Conservation (phyloP, 768 basidiomycete genomes). For the Postia placenta region DNA sequence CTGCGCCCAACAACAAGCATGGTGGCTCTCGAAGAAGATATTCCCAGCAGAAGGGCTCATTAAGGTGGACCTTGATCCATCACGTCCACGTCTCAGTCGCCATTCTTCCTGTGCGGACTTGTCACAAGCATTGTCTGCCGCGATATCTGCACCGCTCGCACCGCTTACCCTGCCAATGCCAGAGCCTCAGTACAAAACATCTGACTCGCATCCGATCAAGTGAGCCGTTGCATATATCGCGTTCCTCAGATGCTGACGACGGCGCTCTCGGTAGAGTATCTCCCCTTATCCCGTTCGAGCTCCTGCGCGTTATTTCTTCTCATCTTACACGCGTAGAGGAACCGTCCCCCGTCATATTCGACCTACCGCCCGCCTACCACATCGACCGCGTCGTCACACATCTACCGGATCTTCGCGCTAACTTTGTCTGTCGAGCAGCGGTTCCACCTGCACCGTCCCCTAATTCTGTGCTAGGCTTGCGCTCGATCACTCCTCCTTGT, state of each 20-base stretch:
- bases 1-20: constrained; percentile 32
- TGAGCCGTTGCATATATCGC: constrained; percentile 26
- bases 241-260: too few relatives aligned
- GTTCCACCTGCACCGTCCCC: not conserved
- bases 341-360: constrained; percentile 27
- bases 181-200: constrained; percentile 50
- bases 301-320: constrained; percentile 36
- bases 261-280: too few relatives aligned
- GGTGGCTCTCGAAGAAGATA: constrained; percentile 39
- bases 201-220: constrained; percentile 81
- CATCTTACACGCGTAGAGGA: constrained; percentile 19
- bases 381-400: constrained; percentile 23
- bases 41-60: not conserved
- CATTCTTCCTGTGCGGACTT: constrained; percentile 24
- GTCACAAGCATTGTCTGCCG: constrained; percentile 45
- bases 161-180: constrained; percentile 1
- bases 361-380: constrained; percentile 25
- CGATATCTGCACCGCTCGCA: constrained; percentile 41
- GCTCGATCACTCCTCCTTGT: not conserved
- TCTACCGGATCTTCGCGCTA: not conserved
- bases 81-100: not conserved
- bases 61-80: not conserved
- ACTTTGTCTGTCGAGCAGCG: not conserved
- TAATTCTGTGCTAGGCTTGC: not conserved
- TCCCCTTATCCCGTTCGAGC: constrained; percentile 47